Conservation (phyloP, 1,284 basidiomycete species). For the Heterobasidion irregulare region DNA sequence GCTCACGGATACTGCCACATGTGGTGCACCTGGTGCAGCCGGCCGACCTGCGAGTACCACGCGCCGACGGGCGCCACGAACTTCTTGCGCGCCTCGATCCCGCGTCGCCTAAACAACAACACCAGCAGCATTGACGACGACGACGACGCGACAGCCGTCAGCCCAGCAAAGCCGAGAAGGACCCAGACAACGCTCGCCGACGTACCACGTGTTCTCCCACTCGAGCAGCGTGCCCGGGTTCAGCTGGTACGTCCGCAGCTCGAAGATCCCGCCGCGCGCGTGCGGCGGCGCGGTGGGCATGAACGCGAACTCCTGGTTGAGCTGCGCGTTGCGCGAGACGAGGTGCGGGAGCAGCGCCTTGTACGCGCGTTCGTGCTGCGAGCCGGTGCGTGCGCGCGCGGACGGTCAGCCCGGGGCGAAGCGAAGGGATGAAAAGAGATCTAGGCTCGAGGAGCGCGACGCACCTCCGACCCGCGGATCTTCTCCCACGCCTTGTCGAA, state of each 20-base stretch:
- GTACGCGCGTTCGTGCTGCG: constrained; percentile 53
- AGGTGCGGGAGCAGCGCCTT: constrained; percentile 69
- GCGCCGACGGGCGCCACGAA: constrained; percentile 85
- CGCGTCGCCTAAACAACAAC: constrained; percentile 52
- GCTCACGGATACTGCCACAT: constrained; percentile 90
- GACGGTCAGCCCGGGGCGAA: not conserved
- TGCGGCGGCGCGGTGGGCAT: constrained; percentile 84
- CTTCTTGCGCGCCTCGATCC: constrained; percentile 81
- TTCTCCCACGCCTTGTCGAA: constrained; percentile 65
- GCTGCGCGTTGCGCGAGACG: constrained; percentile 62
- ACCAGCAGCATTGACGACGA: constrained; percentile 5
- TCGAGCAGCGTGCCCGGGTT: constrained; percentile 83
- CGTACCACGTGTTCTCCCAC: constrained; percentile 88
- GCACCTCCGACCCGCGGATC: constrained; percentile 54
- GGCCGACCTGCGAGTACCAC: constrained; percentile 91
- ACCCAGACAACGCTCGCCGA: not conserved
- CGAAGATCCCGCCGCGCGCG: constrained; percentile 83
- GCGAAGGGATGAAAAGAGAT: not conserved
- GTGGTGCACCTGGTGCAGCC: constrained; percentile 86
- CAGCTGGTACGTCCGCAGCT: constrained; percentile 80
- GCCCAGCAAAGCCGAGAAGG: not conserved
- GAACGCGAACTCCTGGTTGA: constrained; percentile 92
- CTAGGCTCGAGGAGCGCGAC: constrained; percentile 7
- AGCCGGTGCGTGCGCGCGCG: not conserved
- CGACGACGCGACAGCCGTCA: not conserved